Conservation (phyloP, 116 monocot species). For the Papilionanthe hybrid region DNA sequence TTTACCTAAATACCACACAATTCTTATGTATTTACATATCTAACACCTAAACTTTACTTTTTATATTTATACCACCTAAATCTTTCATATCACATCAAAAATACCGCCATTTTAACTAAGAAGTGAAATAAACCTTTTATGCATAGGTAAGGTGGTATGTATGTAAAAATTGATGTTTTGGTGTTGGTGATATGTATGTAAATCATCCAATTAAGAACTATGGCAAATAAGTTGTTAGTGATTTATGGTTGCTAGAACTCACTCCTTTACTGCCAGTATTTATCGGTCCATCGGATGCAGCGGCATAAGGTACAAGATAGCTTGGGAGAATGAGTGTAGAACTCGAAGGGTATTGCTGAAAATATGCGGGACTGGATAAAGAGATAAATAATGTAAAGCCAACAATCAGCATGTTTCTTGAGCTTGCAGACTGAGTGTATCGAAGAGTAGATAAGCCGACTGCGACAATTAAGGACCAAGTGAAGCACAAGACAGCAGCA, state of each 20-base stretch:
- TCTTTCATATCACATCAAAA: no score
- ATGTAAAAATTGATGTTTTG: no score
- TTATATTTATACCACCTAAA: no score
- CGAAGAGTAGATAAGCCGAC: conserved; percentile 84
- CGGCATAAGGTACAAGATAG: conserved; percentile 86
- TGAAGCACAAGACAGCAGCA: conserved; percentile 91
- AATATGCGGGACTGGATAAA: conserved; percentile 81
- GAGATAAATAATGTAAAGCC: conserved; percentile 95
- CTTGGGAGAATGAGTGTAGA: conserved; percentile 81
- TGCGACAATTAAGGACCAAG: conserved; percentile 84
- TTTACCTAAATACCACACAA: no score
- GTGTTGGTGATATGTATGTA: no score
- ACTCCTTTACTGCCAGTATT: conserved; percentile 55
- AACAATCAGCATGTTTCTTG: conserved; percentile 86
- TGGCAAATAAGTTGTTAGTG: no score
- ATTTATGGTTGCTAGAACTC: conserved; percentile 15
- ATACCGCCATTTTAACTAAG: no score
- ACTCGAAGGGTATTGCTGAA: conserved; percentile 82
- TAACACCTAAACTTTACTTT: no score
- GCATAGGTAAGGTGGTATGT: no score
- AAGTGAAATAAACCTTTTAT: no score
- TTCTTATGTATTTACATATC: no score
- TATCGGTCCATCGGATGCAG: conserved; percentile 88
- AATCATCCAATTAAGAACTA: no score
- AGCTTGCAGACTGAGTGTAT: conserved; percentile 84